Percentiles rank a stretch among this genome's conserved stretches.
These are phyloP conservation scores for Clavulina sp. DNA, from an alignment of 768 basidiomycete species.

Conservation along the genomic window DNA sequence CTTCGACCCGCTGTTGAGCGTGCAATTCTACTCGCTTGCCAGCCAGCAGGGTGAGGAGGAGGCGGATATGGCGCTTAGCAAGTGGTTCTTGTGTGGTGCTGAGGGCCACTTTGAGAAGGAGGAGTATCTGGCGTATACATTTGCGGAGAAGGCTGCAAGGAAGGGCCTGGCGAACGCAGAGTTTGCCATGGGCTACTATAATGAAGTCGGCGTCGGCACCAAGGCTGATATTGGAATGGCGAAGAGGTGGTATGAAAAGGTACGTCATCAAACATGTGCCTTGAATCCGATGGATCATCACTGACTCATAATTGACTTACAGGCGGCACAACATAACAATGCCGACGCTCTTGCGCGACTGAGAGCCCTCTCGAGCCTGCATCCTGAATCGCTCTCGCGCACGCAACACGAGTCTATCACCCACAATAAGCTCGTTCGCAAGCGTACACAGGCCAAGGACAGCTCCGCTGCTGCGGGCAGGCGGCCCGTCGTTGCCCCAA, in stretches of 20 bases:
- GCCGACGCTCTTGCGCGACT: conserved; percentile 63
- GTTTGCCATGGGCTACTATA: conserved; percentile 93
- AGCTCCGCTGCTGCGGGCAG: conserved; percentile 15
- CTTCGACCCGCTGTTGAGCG: conserved; percentile 76
- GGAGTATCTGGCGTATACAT: conserved; percentile 67
- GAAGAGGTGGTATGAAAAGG: conserved; percentile 58
- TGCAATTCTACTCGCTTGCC: conserved; percentile 76
- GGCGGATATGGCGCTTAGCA: conserved; percentile 91
- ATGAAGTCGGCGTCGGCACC: conserved; percentile 80
- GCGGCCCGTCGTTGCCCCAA: conserved; percentile 3
- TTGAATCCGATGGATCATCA: not conserved
- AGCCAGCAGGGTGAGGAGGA: conserved; percentile 77
- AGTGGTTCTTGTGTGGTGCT: conserved; percentile 92
- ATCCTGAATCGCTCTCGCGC: conserved; percentile 50
- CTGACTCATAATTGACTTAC: not conserved
- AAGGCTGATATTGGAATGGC: conserved; percentile 30
- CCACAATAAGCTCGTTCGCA: conserved; percentile 63
- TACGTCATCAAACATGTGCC: conserved; percentile 18
- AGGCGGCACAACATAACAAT: conserved; percentile 69
- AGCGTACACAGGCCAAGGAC: conserved; percentile 46
- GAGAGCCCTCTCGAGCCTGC: conserved; percentile 41
- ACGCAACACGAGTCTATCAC: conserved; percentile 67
- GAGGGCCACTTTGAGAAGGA: conserved; percentile 64
- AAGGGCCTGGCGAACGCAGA: conserved; percentile 68
- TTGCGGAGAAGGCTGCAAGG: conserved; percentile 57